phyloP scores from a whole-genome alignment of 2,329 filamentous ascomycete genomes.

The Bipolaris zeicola region DNA sequence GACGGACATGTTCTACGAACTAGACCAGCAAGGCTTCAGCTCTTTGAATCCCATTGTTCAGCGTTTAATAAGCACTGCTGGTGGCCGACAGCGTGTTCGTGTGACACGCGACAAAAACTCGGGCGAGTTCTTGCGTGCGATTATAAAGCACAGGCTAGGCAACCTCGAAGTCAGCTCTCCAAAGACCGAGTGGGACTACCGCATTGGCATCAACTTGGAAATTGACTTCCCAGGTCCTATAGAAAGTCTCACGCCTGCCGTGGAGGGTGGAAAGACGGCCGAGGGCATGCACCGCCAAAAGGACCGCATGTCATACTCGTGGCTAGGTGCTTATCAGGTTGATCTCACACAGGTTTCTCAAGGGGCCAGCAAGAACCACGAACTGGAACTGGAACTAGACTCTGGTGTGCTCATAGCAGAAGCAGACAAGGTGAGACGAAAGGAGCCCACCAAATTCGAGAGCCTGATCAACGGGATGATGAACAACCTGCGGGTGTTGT shows the following conservation, averaged over 20 bases:
- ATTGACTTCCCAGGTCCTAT: conserved; percentile 76
- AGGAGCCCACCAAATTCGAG: conserved; percentile 56
- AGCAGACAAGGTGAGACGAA: conserved; percentile 62
- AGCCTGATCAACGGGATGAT: conserved; percentile 74
- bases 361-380: conserved; percentile 69
- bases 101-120: conserved; percentile 79
- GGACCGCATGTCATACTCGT: conserved; percentile 88
- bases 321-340: conserved; percentile 79
- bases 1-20: conserved; percentile 75
- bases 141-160: conserved; percentile 87
- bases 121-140: conserved; percentile 73
- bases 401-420: conserved; percentile 68
- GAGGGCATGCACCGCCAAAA: conserved; percentile 70
- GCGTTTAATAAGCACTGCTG: conserved; percentile 58
- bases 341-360: conserved; percentile 88
- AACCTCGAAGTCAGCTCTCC: conserved; percentile 90
- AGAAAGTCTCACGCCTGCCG: conserved; percentile 55
- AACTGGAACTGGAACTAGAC: conserved; percentile 80
- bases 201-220: conserved; percentile 93
- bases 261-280: conserved; percentile 50
- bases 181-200: conserved; percentile 78
- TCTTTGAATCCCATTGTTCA: conserved; percentile 57
- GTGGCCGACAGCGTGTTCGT: conserved; percentile 37
- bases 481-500: conserved; percentile 62
- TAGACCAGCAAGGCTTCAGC: conserved; percentile 58